These are phyloP conservation scores for Chrysoporthe deuterocubensis DNA, from an alignment of 2,329 filamentous ascomycete species.

Conservation along the genomic window DNA sequence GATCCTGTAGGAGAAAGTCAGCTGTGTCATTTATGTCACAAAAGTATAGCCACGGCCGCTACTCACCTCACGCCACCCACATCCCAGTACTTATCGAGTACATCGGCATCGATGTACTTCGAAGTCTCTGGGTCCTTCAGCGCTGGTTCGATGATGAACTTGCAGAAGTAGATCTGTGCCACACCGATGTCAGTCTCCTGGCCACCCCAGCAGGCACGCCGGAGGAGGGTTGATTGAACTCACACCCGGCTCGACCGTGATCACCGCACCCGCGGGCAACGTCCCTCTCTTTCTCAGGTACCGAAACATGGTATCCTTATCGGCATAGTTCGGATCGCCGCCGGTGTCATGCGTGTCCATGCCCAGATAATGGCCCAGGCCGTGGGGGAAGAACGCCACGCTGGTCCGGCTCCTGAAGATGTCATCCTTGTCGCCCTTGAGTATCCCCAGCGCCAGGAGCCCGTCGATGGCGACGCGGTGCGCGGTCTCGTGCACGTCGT, in stretches of 20 bases:
- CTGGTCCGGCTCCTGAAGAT: slow-evolving; percentile 81
- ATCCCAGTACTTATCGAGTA: slow-evolving; percentile 80
- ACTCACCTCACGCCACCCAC: slow-evolving; percentile 73
- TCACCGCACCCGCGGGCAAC: slow-evolving; percentile 77
- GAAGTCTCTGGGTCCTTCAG: slow-evolving; percentile 72
- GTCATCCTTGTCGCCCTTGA: slow-evolving; percentile 70
- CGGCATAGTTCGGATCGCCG: slow-evolving; percentile 76
- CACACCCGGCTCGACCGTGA: slow-evolving; percentile 94
- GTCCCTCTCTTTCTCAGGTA: slow-evolving; percentile 81
- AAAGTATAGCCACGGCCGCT: background rate
- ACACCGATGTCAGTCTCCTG: slow-evolving; percentile 7
- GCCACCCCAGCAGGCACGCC: background rate
- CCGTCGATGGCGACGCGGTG: slow-evolving; percentile 84
- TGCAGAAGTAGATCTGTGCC: slow-evolving; percentile 82
- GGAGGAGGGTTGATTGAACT: slow-evolving; percentile 38
- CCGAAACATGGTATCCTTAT: slow-evolving; percentile 82
- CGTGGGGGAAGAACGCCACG: slow-evolving; percentile 75
- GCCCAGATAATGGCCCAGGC: slow-evolving; percentile 78
- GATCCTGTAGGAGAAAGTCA: slow-evolving; percentile 44
- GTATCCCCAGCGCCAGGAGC: slow-evolving; percentile 73
- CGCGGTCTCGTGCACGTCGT: slow-evolving; percentile 78
- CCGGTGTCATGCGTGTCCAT: slow-evolving; percentile 92
- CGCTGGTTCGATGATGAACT: slow-evolving; percentile 84
- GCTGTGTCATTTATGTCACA: background rate
- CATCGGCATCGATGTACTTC: slow-evolving; percentile 75